Evolutionary conservation across 2,329 filamentous ascomycete genomes (phyloP).

Genomic region (Lomentospora prolificans): DNA sequence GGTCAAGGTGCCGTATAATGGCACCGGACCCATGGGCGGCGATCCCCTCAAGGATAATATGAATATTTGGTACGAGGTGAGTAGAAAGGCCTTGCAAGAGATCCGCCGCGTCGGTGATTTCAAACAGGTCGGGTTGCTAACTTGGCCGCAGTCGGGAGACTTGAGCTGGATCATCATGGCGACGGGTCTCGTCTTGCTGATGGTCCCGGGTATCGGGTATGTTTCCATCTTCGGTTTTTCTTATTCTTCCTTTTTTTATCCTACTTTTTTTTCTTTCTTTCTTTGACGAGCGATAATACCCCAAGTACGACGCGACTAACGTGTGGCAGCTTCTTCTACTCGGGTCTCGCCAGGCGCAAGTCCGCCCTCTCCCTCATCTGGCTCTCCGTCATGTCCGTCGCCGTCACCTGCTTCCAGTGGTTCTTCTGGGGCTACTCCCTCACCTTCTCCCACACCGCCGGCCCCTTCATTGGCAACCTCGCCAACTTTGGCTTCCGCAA

Average conservation of each 20-base stretch:
- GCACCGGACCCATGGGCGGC: constrained; percentile 53
- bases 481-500: constrained; percentile 70
- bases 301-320: no score
- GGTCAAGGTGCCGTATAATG: constrained; percentile 50
- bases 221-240: constrained; percentile 15
- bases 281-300: constrained; percentile 9
- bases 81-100: constrained; percentile 17
- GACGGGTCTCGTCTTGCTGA: constrained; percentile 76
- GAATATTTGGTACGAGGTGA: constrained; percentile 69
- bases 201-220: constrained; percentile 82
- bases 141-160: constrained; percentile 55
- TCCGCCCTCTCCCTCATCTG: constrained; percentile 83
- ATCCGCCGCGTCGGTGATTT: no score
- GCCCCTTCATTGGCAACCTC: constrained; percentile 67
- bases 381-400: constrained; percentile 80
- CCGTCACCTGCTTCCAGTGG: constrained; percentile 83
- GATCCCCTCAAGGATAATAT: constrained; percentile 58
- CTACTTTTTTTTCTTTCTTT: constrained; percentile 6
- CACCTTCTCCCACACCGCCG: constrained; percentile 69
- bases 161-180: constrained; percentile 76
- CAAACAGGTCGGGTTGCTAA: no score
- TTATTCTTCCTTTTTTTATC: not conserved
- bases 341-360: constrained; percentile 77
- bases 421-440: constrained; percentile 89
- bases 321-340: constrained; percentile 68